These are phyloP conservation scores for Scalesia atractyloides DNA, from an alignment of 129 eudicot species.

Conservation along the genomic window DNA sequence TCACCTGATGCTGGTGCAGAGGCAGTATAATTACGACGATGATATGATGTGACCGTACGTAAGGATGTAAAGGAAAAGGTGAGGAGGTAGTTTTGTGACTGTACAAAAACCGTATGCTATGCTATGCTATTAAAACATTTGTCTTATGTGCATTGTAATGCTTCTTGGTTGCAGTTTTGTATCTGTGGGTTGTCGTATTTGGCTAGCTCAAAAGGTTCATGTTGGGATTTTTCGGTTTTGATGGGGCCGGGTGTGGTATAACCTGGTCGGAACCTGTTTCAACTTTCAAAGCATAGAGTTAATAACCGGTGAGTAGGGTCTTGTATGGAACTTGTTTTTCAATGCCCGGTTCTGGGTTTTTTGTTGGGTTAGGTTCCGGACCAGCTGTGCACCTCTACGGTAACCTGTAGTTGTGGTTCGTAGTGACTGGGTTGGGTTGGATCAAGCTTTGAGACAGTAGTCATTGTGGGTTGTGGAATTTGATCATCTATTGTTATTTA, in stretches of 20 bases:
- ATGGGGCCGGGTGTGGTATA: neutral
- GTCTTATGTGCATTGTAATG: neutral
- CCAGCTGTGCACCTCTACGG: no score
- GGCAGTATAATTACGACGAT: conserved; percentile 36
- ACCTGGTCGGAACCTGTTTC: no score
- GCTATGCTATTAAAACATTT: conserved; percentile 23
- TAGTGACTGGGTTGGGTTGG: no score
- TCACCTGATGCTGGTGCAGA: conserved; percentile 38
- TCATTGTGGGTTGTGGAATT: no score
- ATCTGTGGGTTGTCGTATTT: neutral
- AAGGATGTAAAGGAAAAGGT: conserved; percentile 23
- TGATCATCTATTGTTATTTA: no score
- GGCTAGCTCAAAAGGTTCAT: neutral
- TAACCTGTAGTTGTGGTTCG: no score
- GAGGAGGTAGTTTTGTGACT: conserved; percentile 50
- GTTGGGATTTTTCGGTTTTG: neutral
- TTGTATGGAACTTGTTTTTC: no score
- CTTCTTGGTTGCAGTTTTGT: neutral
- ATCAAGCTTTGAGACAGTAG: no score
- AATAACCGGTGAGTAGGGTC: no score
- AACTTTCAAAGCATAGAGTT: no score
- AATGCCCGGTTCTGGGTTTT: no score
- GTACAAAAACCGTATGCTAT: conserved; percentile 54
- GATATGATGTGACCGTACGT: conserved; percentile 12
- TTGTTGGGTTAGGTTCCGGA: no score